A percentile compares a stretch with the other conserved stretches of the same genome.
These are phyloP conservation scores for Fusarium torreyae DNA, from an alignment of 2,329 filamentous ascomycete genomes.

Conservation along the genomic window DNA sequence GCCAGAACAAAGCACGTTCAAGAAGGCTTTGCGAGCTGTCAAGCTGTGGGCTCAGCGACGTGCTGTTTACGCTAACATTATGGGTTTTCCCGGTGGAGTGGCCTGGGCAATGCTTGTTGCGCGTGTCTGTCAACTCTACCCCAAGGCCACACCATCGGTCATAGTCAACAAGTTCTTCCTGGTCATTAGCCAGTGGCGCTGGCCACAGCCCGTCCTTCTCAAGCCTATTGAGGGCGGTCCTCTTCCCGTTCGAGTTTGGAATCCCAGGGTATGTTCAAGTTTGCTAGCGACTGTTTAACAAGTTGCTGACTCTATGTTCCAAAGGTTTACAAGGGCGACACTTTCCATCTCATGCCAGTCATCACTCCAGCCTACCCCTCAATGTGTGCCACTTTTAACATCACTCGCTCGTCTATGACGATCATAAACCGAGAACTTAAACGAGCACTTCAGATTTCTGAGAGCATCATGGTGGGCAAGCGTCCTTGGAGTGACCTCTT, in stretches of 20 bases:
- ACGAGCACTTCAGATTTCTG: conserved; percentile 82
- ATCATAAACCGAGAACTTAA: conserved; percentile 88
- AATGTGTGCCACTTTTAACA: conserved; percentile 97
- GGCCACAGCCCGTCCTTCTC: conserved; percentile 93
- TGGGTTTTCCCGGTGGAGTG: conserved; percentile 96
- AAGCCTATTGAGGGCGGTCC: conserved; percentile 89
- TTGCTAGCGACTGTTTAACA: background rate
- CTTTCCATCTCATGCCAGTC: conserved; percentile 94
- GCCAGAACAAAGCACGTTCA: conserved; percentile 90
- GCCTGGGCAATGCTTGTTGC: conserved; percentile 99
- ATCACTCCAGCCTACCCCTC: conserved; percentile 98
- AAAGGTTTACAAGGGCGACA: conserved; percentile 83
- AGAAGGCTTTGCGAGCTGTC: conserved; percentile 89
- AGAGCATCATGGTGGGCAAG: conserved; percentile 83
- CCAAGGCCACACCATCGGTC: conserved; percentile 88
- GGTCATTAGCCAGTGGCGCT: conserved; percentile 91
- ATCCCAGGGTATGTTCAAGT: conserved; percentile 78
- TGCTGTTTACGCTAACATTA: conserved; percentile 95
- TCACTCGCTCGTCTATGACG: conserved; percentile 86
- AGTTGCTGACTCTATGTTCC: conserved; percentile 9
- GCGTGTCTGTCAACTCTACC: conserved; percentile 95
- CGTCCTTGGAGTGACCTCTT: conserved; percentile 91
- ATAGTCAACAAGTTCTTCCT: conserved; percentile 96
- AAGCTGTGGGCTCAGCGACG: conserved; percentile 96
- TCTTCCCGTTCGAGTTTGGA: conserved; percentile 91